phyloP scores from a whole-genome alignment of 805 yeast genomes.

The Millerozyma acaciae region DNA sequence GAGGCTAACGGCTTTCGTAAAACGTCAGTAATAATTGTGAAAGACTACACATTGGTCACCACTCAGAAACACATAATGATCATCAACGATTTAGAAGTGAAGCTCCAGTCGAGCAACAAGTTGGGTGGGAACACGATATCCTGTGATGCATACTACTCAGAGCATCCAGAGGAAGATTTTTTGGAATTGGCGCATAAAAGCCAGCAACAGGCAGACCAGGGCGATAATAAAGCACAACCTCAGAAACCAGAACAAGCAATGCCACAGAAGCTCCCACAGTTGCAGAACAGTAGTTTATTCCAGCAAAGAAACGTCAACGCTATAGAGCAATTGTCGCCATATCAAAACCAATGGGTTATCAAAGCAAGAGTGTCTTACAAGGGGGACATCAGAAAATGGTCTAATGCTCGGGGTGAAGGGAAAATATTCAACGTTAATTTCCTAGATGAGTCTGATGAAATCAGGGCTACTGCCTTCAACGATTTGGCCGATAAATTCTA shows the following conservation, averaged over 20 bases:
- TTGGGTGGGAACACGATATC: slow-evolving; percentile 35
- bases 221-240: slow-evolving; percentile 7
- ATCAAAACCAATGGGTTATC: slow-evolving; percentile 86
- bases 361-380: slow-evolving; percentile 89
- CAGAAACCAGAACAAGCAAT: slow-evolving; percentile 6
- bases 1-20: slow-evolving; percentile 43
- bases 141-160: slow-evolving; percentile 55
- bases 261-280: slow-evolving; percentile 10
- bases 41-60: slow-evolving; percentile 42
- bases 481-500: slow-evolving; percentile 77
- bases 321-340: slow-evolving; percentile 87
- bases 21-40: slow-evolving; percentile 38
- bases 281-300: slow-evolving; percentile 5
- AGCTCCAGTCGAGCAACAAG: slow-evolving; percentile 34
- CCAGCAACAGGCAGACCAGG: slow-evolving; percentile 8
- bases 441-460: slow-evolving; percentile 93
- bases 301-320: slow-evolving; percentile 49
- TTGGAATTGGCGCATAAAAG: slow-evolving; percentile 16
- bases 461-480: slow-evolving; percentile 91
- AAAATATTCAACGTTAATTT: slow-evolving; percentile 84
- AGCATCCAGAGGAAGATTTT: slow-evolving; percentile 54
- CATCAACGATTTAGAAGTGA: slow-evolving; percentile 44
- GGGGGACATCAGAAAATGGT: slow-evolving; percentile 84
- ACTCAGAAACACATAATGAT: slow-evolving; percentile 47
- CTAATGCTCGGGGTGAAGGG: slow-evolving; percentile 83